Evolutionary conservation across 2,329 filamentous ascomycete genomes (phyloP).

Genomic region (Hortaea sp.): DNA sequence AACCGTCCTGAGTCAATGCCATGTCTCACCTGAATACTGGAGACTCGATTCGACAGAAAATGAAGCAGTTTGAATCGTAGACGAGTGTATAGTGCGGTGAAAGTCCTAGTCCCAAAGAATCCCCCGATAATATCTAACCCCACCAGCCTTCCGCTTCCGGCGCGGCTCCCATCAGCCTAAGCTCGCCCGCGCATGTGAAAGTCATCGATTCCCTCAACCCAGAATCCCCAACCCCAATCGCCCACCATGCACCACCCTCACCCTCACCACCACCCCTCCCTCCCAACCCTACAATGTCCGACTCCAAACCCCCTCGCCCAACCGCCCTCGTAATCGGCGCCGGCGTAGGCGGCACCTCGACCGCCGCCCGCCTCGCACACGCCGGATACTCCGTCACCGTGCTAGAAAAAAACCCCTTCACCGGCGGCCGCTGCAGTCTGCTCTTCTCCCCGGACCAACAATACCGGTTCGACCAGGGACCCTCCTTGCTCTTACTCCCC

Average conservation of each 20-base stretch:
- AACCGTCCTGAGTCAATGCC: no score
- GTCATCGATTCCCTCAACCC: neutral
- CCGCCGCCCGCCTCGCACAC: conserved; percentile 58
- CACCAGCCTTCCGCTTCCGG: neutral
- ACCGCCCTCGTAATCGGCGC: conserved; percentile 28
- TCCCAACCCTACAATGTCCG: conserved; percentile 2
- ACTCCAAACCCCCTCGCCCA: neutral
- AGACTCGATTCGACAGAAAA: no score
- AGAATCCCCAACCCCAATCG: neutral
- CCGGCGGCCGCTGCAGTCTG: conserved; percentile 60
- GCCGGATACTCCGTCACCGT: conserved; percentile 63
- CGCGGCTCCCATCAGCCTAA: neutral
- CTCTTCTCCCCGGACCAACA: conserved; percentile 32
- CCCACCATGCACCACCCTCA: neutral
- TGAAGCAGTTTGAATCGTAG: no score
- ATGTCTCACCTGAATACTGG: no score
- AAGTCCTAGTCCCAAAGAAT: neutral
- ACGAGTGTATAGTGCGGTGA: no score
- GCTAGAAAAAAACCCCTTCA: conserved; percentile 66
- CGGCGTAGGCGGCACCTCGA: conserved; percentile 61
- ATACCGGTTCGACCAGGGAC: conserved; percentile 66
- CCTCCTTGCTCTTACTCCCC: conserved; percentile 62
- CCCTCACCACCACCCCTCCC: neutral
- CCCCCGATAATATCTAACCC: neutral
- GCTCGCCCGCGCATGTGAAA: neutral